Base-by-base conservation (phyloP, 1,139 yeast genomes). In the Saccharomyces hybrid region DNA sequence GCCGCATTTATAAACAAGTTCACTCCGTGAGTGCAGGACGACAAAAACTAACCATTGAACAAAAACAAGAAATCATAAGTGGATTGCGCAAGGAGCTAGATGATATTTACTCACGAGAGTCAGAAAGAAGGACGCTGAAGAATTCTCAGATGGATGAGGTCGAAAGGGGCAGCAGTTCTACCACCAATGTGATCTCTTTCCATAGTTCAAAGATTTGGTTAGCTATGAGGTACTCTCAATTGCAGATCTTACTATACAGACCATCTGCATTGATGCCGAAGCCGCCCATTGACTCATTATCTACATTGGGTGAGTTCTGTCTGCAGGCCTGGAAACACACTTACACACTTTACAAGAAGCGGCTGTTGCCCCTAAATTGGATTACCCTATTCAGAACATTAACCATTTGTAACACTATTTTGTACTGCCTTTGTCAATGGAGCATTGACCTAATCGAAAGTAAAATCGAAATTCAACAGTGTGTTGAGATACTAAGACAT, bases 341-440 rank as follows among this genome's bases (percentile, higher is more conserved):
- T 1, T 75, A 77, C 63, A 72, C 70, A 46, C 58, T 78, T 5
- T 78, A 74, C 66, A 71, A 73, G 50, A 68, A 75, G 13, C 75
- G 73, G 52, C 59, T 75, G 44, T 61, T 78, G 38, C 82, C 81
- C 0, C 63, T 76, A 52, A 78, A 76, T 57, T 78, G 82, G 82
- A 74, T 77, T 30, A 77, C 80, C 1, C 60, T 77, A 13, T 75
- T 76, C 59, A 68, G 79, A 52, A 73, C 78, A 31, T 59, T 78
- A 42, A 73, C 76, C 34, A 73, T 73, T 14, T 76, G 81, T 60
- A 73, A 79, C 25, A 74, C 78, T 1, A 70, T 78, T 11, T 61
- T 78, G 3, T 76, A 73, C 60, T 77, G 81, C 57, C 58, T 78
- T 20, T 74, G 78, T 55, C 75, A 75, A 53, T 73, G 78, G 73